Percentiles rank a stretch among this genome's conserved stretches.
Evolutionary conservation across 1,284 basidiomycete genomes (phyloP).

Genomic region (Trichosporon sp.): DNA sequence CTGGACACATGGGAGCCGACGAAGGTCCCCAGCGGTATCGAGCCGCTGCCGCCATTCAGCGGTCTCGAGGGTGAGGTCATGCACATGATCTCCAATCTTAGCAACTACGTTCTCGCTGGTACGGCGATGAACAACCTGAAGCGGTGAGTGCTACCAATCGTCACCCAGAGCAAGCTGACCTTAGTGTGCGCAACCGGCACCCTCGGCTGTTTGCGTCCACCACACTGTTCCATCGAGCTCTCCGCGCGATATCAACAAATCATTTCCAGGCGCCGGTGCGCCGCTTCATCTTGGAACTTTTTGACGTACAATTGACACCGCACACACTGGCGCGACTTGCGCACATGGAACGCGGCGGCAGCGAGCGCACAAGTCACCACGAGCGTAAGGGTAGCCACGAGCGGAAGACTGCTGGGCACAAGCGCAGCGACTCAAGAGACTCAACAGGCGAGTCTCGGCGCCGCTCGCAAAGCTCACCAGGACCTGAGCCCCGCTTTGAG

Average conservation of each 20-base stretch:
- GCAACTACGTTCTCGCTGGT: constrained; percentile 93
- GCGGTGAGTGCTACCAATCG: constrained; percentile 54
- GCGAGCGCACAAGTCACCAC: not conserved
- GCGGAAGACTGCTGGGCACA: not conserved
- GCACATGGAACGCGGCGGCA: constrained; percentile 25
- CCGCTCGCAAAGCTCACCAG: constrained; percentile 11
- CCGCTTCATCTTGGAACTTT: constrained; percentile 85
- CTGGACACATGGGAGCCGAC: constrained; percentile 66
- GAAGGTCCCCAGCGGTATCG: constrained; percentile 39
- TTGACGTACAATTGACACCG: constrained; percentile 63
- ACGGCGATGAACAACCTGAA: constrained; percentile 80
- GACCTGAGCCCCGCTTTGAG: constrained; percentile 8
- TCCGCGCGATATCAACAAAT: constrained; percentile 78
- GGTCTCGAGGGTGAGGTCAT: constrained; percentile 79
- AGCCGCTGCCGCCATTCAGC: constrained; percentile 58
- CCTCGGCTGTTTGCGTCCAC: constrained; percentile 65
- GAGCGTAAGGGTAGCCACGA: not conserved
- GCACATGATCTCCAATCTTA: constrained; percentile 83
- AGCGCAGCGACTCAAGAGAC: not conserved
- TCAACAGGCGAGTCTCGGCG: constrained; percentile 7
- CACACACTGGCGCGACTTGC: constrained; percentile 30
- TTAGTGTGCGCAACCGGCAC: constrained; percentile 70
- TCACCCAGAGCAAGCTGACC: constrained; percentile 4
- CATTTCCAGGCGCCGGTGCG: constrained; percentile 85
- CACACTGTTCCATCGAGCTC: constrained; percentile 70